A percentile compares a stretch with the other conserved stretches of the same genome.
Conservation (phyloP, 768 basidiomycete species). For the Leccinum subtestaceum region DNA sequence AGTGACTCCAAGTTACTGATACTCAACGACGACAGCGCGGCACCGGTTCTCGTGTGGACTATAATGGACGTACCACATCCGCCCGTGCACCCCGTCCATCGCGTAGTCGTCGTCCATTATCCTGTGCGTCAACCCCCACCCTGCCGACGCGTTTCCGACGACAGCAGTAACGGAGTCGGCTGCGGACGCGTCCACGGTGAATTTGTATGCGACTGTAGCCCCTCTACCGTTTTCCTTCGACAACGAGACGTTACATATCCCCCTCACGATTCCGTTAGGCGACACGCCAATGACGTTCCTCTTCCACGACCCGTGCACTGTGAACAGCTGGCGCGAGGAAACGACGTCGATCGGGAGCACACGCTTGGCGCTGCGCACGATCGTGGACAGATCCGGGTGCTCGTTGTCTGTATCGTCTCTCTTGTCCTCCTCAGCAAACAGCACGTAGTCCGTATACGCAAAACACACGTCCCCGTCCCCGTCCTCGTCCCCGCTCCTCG, state of each 20-base stretch:
- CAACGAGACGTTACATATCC: conserved; percentile 1
- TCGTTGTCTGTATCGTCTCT: too few species aligned
- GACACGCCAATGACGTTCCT: conserved; percentile 11
- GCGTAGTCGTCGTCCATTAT: neutral
- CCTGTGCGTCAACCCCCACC: neutral
- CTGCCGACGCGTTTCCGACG: conserved; percentile 12
- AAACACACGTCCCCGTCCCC: neutral
- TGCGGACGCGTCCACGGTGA: conserved; percentile 17
- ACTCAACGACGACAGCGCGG: too few species aligned
- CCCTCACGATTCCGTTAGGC: conserved; percentile 14
- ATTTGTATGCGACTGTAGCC: conserved; percentile 8
- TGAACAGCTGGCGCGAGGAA: conserved; percentile 9
- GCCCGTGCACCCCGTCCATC: conserved; percentile 12
- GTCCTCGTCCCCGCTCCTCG: too few species aligned
- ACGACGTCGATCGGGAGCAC: conserved; percentile 9
- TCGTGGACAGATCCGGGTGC: neutral
- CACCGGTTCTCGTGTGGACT: too few species aligned
- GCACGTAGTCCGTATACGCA: conserved; percentile 16
- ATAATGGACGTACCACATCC: neutral
- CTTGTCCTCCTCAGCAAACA: neutral
- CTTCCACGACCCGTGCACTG: conserved; percentile 10
- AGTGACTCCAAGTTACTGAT: too few species aligned
- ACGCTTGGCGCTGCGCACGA: conserved; percentile 2
- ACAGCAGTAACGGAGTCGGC: neutral
- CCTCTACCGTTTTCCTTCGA: neutral